Evolutionary conservation across 345 rosid genomes (phyloP).

Genomic region (Kernera saxatilis): DNA sequence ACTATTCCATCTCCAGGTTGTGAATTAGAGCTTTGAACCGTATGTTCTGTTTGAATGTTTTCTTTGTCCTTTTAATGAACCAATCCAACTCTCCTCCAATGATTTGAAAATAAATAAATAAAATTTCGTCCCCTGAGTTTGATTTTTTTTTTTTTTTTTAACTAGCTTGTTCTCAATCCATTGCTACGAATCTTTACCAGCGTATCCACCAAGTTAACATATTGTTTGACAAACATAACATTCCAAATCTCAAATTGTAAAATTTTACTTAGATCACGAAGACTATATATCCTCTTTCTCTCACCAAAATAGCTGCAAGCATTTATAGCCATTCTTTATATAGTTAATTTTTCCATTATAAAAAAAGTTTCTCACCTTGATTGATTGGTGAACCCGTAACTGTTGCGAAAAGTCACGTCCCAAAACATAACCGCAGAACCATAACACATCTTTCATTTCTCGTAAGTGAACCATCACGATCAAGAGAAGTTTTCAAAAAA

Average conservation of each 20-base stretch:
- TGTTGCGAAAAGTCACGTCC: slow-evolving; percentile 11
- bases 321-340: slow-evolving; percentile 12
- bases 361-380: neutral
- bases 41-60: neutral
- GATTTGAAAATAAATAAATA: neutral
- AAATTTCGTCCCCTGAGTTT: neutral
- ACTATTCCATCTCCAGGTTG: slow-evolving; percentile 59
- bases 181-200: too few species aligned
- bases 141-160: too few species aligned
- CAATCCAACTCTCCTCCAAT: neutral
- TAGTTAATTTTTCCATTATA: slow-evolving; percentile 2
- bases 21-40: slow-evolving; percentile 18
- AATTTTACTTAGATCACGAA: neutral
- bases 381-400: slow-evolving; percentile 16
- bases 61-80: neutral
- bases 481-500: slow-evolving; percentile 2
- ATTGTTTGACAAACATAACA: neutral
- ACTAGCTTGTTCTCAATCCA: too few species aligned
- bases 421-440: slow-evolving; percentile 6
- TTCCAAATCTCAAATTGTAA: neutral
- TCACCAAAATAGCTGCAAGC: slow-evolving; percentile 1
- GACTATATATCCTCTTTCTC: neutral
- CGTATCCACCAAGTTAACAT: neutral
- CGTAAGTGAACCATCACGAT: slow-evolving; percentile 9
- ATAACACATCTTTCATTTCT: slow-evolving; percentile 11